Evolutionary conservation across 805 yeast genomes (phyloP).

Genomic region (Nakazawaea anatomiae): DNA sequence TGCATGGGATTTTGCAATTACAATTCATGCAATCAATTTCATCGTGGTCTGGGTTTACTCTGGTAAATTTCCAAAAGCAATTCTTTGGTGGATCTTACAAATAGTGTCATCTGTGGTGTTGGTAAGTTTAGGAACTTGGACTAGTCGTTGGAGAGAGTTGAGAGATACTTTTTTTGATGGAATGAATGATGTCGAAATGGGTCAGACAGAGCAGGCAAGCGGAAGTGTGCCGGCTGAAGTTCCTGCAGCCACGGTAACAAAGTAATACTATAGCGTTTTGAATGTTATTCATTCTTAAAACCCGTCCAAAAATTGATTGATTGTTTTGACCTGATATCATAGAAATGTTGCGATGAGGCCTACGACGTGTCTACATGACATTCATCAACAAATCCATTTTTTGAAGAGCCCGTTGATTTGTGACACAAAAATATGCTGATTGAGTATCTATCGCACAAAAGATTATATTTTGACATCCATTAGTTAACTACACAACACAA

Average conservation of each 20-base stretch:
- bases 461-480: no score
- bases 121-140: slow-evolving; percentile 81
- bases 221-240: not conserved
- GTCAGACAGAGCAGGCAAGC: slow-evolving; percentile 14
- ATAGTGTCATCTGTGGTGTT: slow-evolving; percentile 58
- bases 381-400: no score
- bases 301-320: no score
- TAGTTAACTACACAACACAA: no score
- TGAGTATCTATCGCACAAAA: no score
- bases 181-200: slow-evolving; percentile 55
- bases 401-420: no score
- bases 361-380: no score
- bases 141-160: slow-evolving; percentile 87
- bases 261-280: not conserved
- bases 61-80: slow-evolving; percentile 58
- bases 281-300: no score
- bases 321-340: no score
- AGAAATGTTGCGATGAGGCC: no score
- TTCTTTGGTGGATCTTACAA: slow-evolving; percentile 86
- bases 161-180: slow-evolving; percentile 88
- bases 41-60: slow-evolving; percentile 62
- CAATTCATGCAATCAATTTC: slow-evolving; percentile 79
- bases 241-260: not conserved
- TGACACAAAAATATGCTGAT: no score
- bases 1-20: slow-evolving; percentile 96